phyloP scores from a whole-genome alignment of 345 rosid species.

The Brassica juncea region DNA sequence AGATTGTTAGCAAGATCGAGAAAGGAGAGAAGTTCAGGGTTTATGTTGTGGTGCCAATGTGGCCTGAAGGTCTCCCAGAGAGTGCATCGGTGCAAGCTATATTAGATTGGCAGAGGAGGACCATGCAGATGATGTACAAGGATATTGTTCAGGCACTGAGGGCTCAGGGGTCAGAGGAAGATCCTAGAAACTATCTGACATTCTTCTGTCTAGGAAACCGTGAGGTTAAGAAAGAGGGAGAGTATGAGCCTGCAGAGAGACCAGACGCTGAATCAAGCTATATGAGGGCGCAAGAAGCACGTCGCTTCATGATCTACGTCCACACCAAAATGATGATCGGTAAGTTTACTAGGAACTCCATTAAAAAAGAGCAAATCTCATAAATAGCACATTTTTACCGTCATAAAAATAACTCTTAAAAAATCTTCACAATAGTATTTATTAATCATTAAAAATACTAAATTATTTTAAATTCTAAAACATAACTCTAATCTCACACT shows the following conservation, averaged over 20 bases:
- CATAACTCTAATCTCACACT: background rate
- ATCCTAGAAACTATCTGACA: slow-evolving; percentile 90
- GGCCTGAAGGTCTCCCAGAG: slow-evolving; percentile 99
- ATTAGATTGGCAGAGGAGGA: slow-evolving; percentile 95
- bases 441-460: background rate
- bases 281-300: slow-evolving; percentile 71
- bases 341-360: slow-evolving; percentile 35
- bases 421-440: too few relatives aligned
- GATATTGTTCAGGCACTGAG: slow-evolving; percentile 73
- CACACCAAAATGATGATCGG: slow-evolving; percentile 99
- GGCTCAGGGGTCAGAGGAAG: slow-evolving; percentile 69
- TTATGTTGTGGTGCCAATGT: slow-evolving; percentile 91
- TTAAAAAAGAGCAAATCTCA: background rate
- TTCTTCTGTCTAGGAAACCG: slow-evolving; percentile 97
- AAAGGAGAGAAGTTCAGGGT: slow-evolving; percentile 88
- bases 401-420: background rate
- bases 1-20: slow-evolving; percentile 91
- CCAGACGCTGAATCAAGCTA: slow-evolving; percentile 60
- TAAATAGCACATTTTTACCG: background rate
- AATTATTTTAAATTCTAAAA: background rate
- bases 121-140: slow-evolving; percentile 97
- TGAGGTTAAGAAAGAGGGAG: slow-evolving; percentile 86
- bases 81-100: slow-evolving; percentile 95
- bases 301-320: slow-evolving; percentile 96
- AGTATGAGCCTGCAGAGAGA: slow-evolving; percentile 80